Evolutionary conservation across 2,329 filamentous ascomycete species (phyloP), one percentile per base, ranked within the genome.

Genomic region (Coniella vitis): DNA sequence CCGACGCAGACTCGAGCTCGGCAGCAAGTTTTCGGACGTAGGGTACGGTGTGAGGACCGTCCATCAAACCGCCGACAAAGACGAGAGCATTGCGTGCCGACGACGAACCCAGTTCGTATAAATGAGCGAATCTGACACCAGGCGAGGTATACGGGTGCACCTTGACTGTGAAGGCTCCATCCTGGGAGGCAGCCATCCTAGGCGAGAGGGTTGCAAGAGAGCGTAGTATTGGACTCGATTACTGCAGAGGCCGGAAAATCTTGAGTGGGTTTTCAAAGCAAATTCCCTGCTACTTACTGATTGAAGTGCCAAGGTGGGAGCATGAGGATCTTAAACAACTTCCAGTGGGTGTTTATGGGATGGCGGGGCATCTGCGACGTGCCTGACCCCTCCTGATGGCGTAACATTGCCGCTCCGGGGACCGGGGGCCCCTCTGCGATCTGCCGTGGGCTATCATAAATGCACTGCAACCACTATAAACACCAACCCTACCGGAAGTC

Each of bases 11-110:
- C 53, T 69, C 67, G 4, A 79, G 61, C 42, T 63, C 63, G 35
- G 64, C 61, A 13, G 76, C 73, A 48, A 81, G 64, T 1, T 63
- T 60, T 4, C 71, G 69, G 41, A 72, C 67, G 52, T 85, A 87
- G 1, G 73, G 67, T 8, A 85, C 74, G 0, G 80, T 82, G 54
- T 85, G 78, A 51, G 84, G 78, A 2, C 84, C 84, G 63, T 88
- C 86, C 34, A 75, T 75, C 14, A 90, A 75, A 32, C 86, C 86
- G 53, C 83, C 84, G 54, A 88, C 74, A 66, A 85, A 86, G 52
- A 89, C 64, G 47, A 89, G 64, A 3, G 80, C 81, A 64, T 87
- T 80, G 10, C 34, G 41, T 16, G 42, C 38, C 13, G 45, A 17
- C 16, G 55, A 55, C 3, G 50, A 40, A 14, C 54, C 53, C 41